phyloP scores from a whole-genome alignment of 169 alveolate species.

The Sarcocystis neurona region DNA sequence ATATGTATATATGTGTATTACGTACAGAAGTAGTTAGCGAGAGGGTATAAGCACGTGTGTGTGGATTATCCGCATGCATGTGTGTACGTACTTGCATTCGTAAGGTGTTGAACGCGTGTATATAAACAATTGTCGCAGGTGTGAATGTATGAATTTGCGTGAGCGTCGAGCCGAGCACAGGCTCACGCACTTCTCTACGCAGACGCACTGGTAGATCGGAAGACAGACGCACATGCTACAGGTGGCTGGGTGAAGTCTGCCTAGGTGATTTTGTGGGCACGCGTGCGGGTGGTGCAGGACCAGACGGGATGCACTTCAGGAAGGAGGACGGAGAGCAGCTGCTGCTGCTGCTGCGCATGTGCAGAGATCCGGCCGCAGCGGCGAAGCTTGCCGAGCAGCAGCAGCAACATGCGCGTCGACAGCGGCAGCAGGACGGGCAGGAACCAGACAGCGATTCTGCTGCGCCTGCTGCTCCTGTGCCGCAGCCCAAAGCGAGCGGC shows the following conservation, averaged over 20 bases:
- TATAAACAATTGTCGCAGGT: background rate
- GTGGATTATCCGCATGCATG: background rate
- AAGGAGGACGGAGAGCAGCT: background rate
- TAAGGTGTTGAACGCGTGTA: background rate
- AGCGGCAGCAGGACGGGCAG: background rate
- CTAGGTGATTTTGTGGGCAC: too few relatives aligned
- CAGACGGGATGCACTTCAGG: background rate
- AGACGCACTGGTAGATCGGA: too few relatives aligned
- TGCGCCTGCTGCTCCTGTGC: background rate
- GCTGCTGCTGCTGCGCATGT: slow-evolving; percentile 5
- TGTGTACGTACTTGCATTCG: background rate
- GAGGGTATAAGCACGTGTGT: background rate
- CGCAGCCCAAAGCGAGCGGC: background rate
- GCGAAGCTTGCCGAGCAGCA: slow-evolving; percentile 8
- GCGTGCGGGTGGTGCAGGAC: too few relatives aligned
- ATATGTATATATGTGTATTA: too few relatives aligned
- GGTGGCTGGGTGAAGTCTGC: too few relatives aligned
- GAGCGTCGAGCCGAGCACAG: background rate
- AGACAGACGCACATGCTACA: too few relatives aligned
- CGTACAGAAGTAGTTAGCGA: too few relatives aligned
- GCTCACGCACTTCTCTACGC: background rate
- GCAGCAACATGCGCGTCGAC: background rate
- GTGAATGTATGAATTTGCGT: background rate
- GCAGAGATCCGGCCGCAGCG: background rate
- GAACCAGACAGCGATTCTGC: background rate